Evolutionary conservation across 306 rosid genomes (phyloP).

Genomic region (Adenanthera pavonina): DNA sequence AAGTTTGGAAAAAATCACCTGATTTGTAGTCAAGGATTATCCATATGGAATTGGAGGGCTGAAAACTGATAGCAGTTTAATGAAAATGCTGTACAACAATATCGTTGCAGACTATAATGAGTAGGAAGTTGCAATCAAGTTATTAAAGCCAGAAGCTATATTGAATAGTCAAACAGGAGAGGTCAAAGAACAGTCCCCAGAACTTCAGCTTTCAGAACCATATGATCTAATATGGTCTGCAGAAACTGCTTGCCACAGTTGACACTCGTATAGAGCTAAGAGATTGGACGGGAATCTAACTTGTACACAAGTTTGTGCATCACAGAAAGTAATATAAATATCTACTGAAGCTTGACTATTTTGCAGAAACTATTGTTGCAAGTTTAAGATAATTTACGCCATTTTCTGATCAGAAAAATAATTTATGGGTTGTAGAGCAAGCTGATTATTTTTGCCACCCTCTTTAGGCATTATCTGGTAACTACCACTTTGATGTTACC

Average conservation of each 20-base stretch:
- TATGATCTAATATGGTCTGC: conserved; percentile 13
- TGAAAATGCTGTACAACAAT: conserved; percentile 28
- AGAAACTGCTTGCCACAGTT: conserved; percentile 14
- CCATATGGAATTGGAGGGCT: conserved; percentile 34
- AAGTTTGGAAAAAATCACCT: conserved; percentile 36
- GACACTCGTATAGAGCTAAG: conserved; percentile 15
- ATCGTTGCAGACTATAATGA: conserved; percentile 22
- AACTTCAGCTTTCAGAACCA: conserved; percentile 18
- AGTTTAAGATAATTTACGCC: background rate
- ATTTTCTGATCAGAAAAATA: conserved; percentile 1
- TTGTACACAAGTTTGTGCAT: conserved; percentile 13
- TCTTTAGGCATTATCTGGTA: background rate
- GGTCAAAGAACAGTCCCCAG: conserved; percentile 33
- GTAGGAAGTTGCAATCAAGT: conserved; percentile 30
- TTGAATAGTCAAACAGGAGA: conserved; percentile 21
- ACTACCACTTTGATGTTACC: background rate
- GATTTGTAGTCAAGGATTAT: conserved; percentile 34
- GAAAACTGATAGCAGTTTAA: conserved; percentile 36
- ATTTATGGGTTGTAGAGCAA: background rate
- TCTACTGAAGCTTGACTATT: conserved; percentile 3
- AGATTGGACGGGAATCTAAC: conserved; percentile 18
- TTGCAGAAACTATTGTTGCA: conserved; percentile 13
- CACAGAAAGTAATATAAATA: conserved; percentile 7
- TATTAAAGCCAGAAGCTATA: conserved; percentile 18
- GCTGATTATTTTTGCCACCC: background rate